phyloP scores from a whole-genome alignment of 208 protist genomes.

The Trypanosoma platydactyli region DNA sequence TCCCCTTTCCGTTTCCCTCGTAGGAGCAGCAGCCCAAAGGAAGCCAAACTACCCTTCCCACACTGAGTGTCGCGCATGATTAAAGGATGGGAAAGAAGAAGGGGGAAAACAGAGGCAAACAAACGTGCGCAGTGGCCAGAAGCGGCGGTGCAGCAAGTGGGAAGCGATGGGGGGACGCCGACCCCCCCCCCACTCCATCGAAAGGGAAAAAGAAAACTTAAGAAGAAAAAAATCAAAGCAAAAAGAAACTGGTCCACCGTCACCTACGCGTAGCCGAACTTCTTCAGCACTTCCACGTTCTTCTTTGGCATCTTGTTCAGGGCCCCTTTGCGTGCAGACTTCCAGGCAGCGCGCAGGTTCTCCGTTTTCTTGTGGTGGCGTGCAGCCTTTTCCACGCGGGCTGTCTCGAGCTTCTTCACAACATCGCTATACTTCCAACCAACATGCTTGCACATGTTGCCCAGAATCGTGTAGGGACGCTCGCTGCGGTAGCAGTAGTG shows the following conservation, averaged over 20 bases:
- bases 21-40: slow-evolving; percentile 1
- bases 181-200: too few relatives aligned
- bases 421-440: slow-evolving; percentile 90
- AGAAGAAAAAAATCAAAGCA: not conserved
- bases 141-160: too few relatives aligned
- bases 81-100: slow-evolving; percentile 20
- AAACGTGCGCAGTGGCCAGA: too few relatives aligned
- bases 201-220: slow-evolving; percentile 22
- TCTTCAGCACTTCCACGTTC: slow-evolving; percentile 87
- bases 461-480: slow-evolving; percentile 81
- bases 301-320: slow-evolving; percentile 80
- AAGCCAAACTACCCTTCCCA: not conserved
- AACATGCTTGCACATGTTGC: slow-evolving; percentile 88
- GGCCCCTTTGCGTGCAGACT: slow-evolving; percentile 67
- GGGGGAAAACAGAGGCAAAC: not conserved
- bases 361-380: slow-evolving; percentile 72
- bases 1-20: not conserved
- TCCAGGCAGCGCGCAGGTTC: slow-evolving; percentile 70
- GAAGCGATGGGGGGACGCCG: too few relatives aligned
- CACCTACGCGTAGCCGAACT: slow-evolving; percentile 89
- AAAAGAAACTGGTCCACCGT: too few relatives aligned
- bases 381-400: slow-evolving; percentile 68
- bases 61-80: not conserved
- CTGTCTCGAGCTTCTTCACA: slow-evolving; percentile 76
- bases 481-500: slow-evolving; percentile 73